Conservation (phyloP, 106 monocot species). For the Gastrodia elata region DNA sequence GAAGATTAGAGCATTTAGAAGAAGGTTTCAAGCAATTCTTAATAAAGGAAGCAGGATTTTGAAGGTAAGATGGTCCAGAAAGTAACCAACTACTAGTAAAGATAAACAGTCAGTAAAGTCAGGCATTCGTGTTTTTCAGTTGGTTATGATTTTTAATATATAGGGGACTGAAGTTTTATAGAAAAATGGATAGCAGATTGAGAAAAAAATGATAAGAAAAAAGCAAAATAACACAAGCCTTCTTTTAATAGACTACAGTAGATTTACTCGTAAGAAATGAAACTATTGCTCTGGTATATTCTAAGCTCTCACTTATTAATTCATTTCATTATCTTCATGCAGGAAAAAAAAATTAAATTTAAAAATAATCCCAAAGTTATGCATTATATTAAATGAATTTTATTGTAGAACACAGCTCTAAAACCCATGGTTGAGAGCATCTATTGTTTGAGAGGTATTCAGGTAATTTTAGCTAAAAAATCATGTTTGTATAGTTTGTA, state of each 20-base stretch:
- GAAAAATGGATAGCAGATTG: neutral
- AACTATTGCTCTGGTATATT: neutral
- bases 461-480: too few relatives aligned
- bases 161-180: too few relatives aligned
- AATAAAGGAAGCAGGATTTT: neutral
- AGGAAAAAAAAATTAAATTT: neutral
- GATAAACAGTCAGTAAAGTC: neutral
- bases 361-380: neutral
- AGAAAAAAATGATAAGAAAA: neutral
- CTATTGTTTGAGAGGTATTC: too few relatives aligned
- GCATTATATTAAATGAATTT: too few relatives aligned
- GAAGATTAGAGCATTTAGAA: neutral
- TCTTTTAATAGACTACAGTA: neutral
- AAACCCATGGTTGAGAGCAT: too few relatives aligned
- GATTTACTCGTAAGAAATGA: neutral
- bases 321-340: neutral
- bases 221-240: neutral
- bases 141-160: neutral
- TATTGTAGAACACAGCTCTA: too few relatives aligned
- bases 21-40: neutral
- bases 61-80: neutral
- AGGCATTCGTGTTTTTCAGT: neutral
- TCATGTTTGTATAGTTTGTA: too few relatives aligned
- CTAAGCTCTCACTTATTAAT: neutral
- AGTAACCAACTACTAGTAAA: neutral